Evolutionary conservation across 2,329 filamentous ascomycete genomes (phyloP), one percentile per base, ranked within the genome.

Genomic region (Talaromyces sp.): DNA sequence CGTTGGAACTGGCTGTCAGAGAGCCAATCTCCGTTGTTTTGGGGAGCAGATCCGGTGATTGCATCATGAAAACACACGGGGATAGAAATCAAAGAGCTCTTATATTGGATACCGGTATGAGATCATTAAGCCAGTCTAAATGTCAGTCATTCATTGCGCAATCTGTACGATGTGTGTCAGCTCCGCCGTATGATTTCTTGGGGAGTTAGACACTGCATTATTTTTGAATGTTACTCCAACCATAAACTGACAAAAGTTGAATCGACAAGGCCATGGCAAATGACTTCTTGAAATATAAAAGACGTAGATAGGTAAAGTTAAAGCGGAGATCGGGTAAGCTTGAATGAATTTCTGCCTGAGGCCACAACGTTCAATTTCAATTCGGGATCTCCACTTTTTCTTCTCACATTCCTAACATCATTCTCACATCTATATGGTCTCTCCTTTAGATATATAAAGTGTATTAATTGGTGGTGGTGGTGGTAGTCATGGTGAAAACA

Each of bases 11-110:
- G 22, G 79, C 77, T 33, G 75, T 79, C 61, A 81, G 69, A 62
- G 78, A 80, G 56, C 79, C 79, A 54, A 80, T 78, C 69, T 81
- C 78, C 49, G 76, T 74, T 10, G 74, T 73, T 45, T 68, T 67
- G 31, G 70, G 68, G 22, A 68, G 65, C 62, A 68, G 69, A 63
- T 74, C 72, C 13, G 71, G 69, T 19, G 70, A 70, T 52, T 71
- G 70, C 73, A 76, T 76, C 33, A n/a, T 67, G 65, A n/a, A 9
- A 35, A 31, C 4, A 25, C 22, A 49, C 27, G 27, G 17, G 3
- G 27, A 33, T 6, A 35, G 27, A 33, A 13, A 10, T 19, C 7
- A 3, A 52, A 11, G 45, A 11, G 22, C 3, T 19, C 11, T 19
- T 11, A 54, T n/a, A 17, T 15, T 33, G 9, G 33, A 33, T 31